phyloP scores from a whole-genome alignment of 495 filamentous ascomycete genomes.

The Hamigera avellanea region DNA sequence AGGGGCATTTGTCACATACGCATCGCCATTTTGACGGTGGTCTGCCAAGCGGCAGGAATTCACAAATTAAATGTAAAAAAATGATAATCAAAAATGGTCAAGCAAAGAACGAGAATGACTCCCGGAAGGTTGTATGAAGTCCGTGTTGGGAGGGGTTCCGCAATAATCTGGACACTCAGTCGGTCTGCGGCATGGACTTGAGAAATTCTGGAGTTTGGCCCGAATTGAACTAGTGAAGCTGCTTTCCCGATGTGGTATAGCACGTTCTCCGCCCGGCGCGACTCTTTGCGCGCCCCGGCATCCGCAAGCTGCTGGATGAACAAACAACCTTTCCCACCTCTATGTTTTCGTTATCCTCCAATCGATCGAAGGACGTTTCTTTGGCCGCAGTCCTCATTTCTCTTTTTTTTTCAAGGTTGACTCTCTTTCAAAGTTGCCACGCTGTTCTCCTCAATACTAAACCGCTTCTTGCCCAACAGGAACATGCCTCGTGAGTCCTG shows the following conservation, averaged over 20 bases:
- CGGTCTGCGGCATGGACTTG: not conserved
- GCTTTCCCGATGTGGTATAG: constrained; percentile 26
- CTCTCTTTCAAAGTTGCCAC: constrained; percentile 12
- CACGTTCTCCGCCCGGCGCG: constrained; percentile 9
- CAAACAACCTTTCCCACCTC: too few species aligned
- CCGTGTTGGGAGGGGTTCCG: not conserved
- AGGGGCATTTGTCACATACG: constrained; percentile 40
- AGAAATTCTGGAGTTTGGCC: constrained; percentile 20
- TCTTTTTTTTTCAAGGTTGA: too few species aligned
- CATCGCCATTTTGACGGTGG: constrained; percentile 50
- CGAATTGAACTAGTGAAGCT: constrained; percentile 19
- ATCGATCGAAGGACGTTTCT: too few species aligned
- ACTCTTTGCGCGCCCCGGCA: constrained; percentile 8
- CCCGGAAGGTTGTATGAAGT: too few species aligned
- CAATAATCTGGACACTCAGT: not conserved
- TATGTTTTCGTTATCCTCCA: too few species aligned
- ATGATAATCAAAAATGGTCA: constrained; percentile 6
- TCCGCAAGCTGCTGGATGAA: too few species aligned
- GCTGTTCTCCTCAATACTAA: constrained; percentile 22
- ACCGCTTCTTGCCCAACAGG: constrained; percentile 11
- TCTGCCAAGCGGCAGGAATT: constrained; percentile 23
- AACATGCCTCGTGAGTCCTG: constrained; percentile 31
- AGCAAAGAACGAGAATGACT: constrained; percentile 7
- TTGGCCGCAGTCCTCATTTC: too few species aligned
- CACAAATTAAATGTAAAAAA: constrained; percentile 3